Evolutionary conservation across 2,329 filamentous ascomycete genomes (phyloP).

Genomic region (Alternaria conjuncta): DNA sequence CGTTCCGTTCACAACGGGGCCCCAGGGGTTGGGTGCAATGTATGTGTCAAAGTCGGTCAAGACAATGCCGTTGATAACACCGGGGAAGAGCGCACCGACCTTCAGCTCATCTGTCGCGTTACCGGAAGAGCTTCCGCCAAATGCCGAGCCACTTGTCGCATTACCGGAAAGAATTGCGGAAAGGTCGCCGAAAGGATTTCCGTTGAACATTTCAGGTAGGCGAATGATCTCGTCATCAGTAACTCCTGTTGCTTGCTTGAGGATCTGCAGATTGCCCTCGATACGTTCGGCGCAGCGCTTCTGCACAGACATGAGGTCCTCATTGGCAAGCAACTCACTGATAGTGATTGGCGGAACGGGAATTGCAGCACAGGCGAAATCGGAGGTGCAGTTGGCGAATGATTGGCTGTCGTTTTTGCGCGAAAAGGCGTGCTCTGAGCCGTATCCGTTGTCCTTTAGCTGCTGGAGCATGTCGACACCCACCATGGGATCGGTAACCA

Average conservation of each 20-base stretch:
- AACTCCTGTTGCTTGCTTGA: conserved; percentile 12
- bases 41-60: neutral
- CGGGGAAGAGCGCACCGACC: neutral
- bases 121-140: neutral
- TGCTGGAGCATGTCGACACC: neutral
- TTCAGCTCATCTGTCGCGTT: neutral
- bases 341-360: neutral
- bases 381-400: neutral
- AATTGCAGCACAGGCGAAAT: neutral
- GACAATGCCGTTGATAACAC: neutral
- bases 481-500: neutral
- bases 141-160: neutral
- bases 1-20: neutral
- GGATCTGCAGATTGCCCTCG: conserved; percentile 2
- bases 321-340: conserved; percentile 1
- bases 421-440: neutral
- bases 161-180: neutral
- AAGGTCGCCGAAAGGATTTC: neutral
- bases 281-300: conserved; percentile 3
- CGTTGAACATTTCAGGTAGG: neutral
- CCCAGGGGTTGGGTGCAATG: neutral
- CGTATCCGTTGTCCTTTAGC: neutral
- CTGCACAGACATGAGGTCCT: conserved; percentile 3
- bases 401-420: neutral
- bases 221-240: conserved; percentile 8